Evolutionary conservation across 768 basidiomycete species (phyloP).

Genomic region (Xerocomellus dryophilus): DNA sequence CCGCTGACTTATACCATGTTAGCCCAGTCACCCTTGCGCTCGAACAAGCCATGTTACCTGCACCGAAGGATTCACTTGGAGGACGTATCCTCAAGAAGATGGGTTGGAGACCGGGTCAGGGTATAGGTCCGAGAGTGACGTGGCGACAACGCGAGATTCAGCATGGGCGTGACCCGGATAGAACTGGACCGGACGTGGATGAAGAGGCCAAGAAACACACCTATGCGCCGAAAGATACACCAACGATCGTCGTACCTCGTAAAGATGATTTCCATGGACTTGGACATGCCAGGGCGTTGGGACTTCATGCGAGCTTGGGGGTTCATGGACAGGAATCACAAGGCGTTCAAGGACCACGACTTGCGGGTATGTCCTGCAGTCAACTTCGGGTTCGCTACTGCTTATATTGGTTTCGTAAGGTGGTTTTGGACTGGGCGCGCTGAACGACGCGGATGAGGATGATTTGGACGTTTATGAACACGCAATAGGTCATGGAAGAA

Average conservation of each 20-base stretch:
- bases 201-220: slow-evolving; percentile 85
- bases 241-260: slow-evolving; percentile 54
- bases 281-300: slow-evolving; percentile 68
- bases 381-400: neutral
- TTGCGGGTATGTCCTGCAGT: slow-evolving; percentile 47
- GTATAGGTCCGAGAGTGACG: slow-evolving; percentile 86
- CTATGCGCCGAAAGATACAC: slow-evolving; percentile 81
- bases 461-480: slow-evolving; percentile 82
- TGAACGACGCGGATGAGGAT: slow-evolving; percentile 94
- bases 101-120: slow-evolving; percentile 93
- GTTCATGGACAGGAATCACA: slow-evolving; percentile 20
- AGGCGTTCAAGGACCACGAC: slow-evolving; percentile 43
- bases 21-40: slow-evolving; percentile 66
- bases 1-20: slow-evolving; percentile 1
- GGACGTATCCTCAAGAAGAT: slow-evolving; percentile 88
- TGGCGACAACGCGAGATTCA: slow-evolving; percentile 72
- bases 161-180: slow-evolving; percentile 46
- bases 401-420: slow-evolving; percentile 41
- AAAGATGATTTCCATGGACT: slow-evolving; percentile 82
- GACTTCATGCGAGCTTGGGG: slow-evolving; percentile 59
- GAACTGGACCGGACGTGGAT: slow-evolving; percentile 51
- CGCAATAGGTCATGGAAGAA: slow-evolving; percentile 34
- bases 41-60: slow-evolving; percentile 63
- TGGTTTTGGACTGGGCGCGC: slow-evolving; percentile 84
- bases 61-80: slow-evolving; percentile 78